Conservation (phyloP, 345 rosid species). For the Leavenworthia alabamica region DNA sequence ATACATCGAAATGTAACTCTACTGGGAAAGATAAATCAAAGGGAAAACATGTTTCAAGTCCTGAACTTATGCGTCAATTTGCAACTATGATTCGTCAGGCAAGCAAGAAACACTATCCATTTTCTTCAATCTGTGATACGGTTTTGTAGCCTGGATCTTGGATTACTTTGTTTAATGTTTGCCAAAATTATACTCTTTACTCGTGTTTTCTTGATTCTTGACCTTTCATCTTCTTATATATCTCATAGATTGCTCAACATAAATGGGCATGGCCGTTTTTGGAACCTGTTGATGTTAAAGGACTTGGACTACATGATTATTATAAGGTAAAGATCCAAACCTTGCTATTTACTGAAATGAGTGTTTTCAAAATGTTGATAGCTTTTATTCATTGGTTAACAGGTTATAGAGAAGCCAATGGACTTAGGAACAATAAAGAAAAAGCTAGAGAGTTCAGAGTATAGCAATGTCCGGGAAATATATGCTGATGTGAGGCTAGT, state of each 20-base stretch:
- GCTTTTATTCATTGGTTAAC: constrained; percentile 14
- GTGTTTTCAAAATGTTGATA: not conserved
- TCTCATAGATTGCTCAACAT: constrained; percentile 55
- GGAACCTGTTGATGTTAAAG: constrained; percentile 72
- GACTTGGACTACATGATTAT: constrained; percentile 72
- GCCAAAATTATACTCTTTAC: not conserved
- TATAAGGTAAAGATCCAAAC: constrained; percentile 37
- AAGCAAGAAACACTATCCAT: constrained; percentile 5
- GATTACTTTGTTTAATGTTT: not conserved
- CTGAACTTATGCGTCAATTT: constrained; percentile 59
- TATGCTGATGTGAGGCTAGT: constrained; percentile 81
- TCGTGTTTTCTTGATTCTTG: not conserved
- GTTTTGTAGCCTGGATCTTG: not conserved
- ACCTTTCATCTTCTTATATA: not conserved
- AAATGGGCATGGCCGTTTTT: constrained; percentile 73
- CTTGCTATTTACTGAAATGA: not conserved
- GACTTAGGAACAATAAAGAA: constrained; percentile 64
- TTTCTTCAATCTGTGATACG: not conserved
- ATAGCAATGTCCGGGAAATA: constrained; percentile 72
- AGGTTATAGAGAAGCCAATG: constrained; percentile 84
- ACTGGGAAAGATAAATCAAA: constrained; percentile 46
- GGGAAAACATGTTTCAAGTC: constrained; percentile 42
- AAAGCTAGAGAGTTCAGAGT: constrained; percentile 56
- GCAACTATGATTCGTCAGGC: constrained; percentile 48
- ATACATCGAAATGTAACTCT: constrained; percentile 34